phyloP scores from a whole-genome alignment of 129 eudicot genomes.

The Helianthus annuus region DNA sequence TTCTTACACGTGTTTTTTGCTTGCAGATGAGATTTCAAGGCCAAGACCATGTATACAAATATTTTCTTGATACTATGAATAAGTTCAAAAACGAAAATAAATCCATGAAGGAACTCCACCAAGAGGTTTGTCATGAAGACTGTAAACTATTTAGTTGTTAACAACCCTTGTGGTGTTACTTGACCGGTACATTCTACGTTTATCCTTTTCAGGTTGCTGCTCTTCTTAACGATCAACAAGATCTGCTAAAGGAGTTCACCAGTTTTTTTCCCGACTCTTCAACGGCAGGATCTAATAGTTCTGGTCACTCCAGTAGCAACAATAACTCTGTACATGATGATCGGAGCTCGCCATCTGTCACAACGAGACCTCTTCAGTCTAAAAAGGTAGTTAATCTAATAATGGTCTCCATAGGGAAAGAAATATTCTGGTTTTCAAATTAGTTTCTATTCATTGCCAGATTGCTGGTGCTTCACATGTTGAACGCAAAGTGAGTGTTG shows the following conservation, averaged over 20 bases:
- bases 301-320: constrained; percentile 53
- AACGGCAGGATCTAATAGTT: constrained; percentile 45
- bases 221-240: constrained; percentile 79
- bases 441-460: constrained; percentile 35
- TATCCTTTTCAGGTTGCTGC: constrained; percentile 62
- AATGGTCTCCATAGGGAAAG: constrained; percentile 9
- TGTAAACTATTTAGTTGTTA: background rate
- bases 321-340: constrained; percentile 39
- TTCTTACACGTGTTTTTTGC: constrained; percentile 21
- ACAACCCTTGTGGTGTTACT: constrained; percentile 1
- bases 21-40: constrained; percentile 88
- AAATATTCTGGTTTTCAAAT: background rate
- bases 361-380: constrained; percentile 32
- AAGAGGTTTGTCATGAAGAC: constrained; percentile 53
- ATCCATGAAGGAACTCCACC: constrained; percentile 62
- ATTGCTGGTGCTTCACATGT: constrained; percentile 42
- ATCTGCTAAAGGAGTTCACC: constrained; percentile 78
- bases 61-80: constrained; percentile 79
- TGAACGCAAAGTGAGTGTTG: constrained; percentile 47
- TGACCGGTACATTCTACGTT: constrained; percentile 16
- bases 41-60: constrained; percentile 82
- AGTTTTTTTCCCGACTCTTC: constrained; percentile 69
- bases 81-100: constrained; percentile 71
- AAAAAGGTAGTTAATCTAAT: constrained; percentile 48
- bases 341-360: constrained; percentile 43